These are phyloP conservation scores for Beauveria australis DNA, from an alignment of 2,329 filamentous ascomycete genomes.

Conservation along the genomic window DNA sequence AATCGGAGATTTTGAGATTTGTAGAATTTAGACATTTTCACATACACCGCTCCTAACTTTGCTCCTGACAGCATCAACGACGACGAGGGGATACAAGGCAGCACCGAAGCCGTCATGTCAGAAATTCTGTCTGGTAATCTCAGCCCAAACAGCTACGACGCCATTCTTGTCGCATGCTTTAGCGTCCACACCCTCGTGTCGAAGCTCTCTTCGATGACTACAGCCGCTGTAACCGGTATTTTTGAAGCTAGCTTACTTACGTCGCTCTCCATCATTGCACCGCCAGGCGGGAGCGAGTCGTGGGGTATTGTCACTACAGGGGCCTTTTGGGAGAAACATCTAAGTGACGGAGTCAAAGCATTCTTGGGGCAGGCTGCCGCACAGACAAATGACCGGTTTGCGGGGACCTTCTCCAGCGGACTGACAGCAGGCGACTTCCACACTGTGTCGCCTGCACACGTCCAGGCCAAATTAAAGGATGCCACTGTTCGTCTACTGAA, in stretches of 20 bases:
- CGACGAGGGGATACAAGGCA: slow-evolving; percentile 56
- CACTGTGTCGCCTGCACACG: slow-evolving; percentile 53
- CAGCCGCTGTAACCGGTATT: slow-evolving; percentile 50
- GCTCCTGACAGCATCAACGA: slow-evolving; percentile 74
- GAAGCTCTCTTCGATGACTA: slow-evolving; percentile 36
- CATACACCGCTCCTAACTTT: slow-evolving; percentile 56
- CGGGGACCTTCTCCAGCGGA: slow-evolving; percentile 75
- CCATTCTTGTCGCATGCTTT: slow-evolving; percentile 82
- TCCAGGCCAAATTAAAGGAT: slow-evolving; percentile 56
- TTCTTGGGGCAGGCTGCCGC: slow-evolving; percentile 48
- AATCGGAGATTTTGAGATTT: no score
- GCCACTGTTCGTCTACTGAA: slow-evolving; percentile 60
- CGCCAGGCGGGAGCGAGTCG: slow-evolving; percentile 26
- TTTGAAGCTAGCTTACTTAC: slow-evolving; percentile 74
- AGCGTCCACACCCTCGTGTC: slow-evolving; percentile 72
- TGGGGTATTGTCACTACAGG: slow-evolving; percentile 92
- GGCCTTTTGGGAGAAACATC: slow-evolving; percentile 68
- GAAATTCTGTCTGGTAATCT: slow-evolving; percentile 35
- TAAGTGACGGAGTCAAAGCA: slow-evolving; percentile 54
- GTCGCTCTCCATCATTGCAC: slow-evolving; percentile 42
- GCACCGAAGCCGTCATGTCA: slow-evolving; percentile 52
- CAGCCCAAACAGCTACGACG: slow-evolving; percentile 49
- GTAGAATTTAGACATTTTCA: slow-evolving; percentile 43
- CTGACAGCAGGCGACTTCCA: slow-evolving; percentile 76
- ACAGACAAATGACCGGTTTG: slow-evolving; percentile 47